phyloP scores from a whole-genome alignment of 257 asterid genomes.

The Jacaranda mimosifolia region DNA sequence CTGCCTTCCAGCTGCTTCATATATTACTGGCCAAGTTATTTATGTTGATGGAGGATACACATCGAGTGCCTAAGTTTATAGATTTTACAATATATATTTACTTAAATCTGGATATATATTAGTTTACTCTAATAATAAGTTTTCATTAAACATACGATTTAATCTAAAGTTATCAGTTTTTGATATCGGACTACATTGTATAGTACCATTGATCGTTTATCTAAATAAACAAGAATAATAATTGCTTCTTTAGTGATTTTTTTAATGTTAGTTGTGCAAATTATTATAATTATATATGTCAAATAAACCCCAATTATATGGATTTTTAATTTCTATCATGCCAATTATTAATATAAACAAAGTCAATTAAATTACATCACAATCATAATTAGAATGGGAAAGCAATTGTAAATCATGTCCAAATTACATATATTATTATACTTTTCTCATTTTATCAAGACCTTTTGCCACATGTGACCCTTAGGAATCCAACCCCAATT shows the following conservation, averaged over 20 bases:
- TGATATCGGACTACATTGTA: background rate
- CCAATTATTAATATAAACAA: background rate
- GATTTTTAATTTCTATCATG: background rate
- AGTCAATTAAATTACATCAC: too few relatives aligned
- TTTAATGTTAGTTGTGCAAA: background rate
- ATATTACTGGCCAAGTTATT: constrained; percentile 47
- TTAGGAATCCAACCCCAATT: too few relatives aligned
- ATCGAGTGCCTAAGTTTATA: constrained; percentile 10
- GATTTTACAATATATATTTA: background rate
- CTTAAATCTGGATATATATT: too few relatives aligned
- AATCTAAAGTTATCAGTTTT: background rate
- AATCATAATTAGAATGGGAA: too few relatives aligned
- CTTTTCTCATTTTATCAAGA: too few relatives aligned
- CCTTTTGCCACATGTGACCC: too few relatives aligned
- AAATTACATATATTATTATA: too few relatives aligned
- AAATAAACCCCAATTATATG: background rate
- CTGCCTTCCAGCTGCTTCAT: constrained; percentile 56
- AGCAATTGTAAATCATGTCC: too few relatives aligned
- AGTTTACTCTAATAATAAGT: too few relatives aligned
- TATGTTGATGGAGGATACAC: constrained; percentile 49
- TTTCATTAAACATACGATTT: background rate
- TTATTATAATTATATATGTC: background rate
- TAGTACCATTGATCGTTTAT: constrained; percentile 6
- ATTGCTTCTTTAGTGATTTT: background rate
- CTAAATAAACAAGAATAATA: background rate